These are phyloP conservation scores for Coniochaeta ligniaria DNA, from an alignment of 2,329 filamentous ascomycete species.

Conservation along the genomic window DNA sequence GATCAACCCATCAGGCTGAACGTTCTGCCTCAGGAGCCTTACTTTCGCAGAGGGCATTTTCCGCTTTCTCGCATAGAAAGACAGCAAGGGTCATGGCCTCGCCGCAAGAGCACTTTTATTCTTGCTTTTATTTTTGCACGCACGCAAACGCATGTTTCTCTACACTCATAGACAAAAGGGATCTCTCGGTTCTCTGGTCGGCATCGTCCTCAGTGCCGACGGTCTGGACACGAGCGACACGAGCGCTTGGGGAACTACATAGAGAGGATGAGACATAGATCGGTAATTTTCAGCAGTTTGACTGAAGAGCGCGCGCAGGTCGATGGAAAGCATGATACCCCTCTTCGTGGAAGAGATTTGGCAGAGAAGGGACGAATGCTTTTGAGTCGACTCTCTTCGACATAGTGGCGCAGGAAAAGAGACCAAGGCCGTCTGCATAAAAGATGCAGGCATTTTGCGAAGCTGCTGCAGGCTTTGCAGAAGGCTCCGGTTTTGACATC, in stretches of 20 bases:
- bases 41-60: conserved; percentile 26
- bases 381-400: conserved; percentile 11
- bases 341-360: conserved; percentile 13
- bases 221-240: conserved; percentile 11
- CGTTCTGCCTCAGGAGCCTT: conserved; percentile 20
- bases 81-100: conserved; percentile 27
- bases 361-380: conserved; percentile 12
- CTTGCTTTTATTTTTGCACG: conserved; percentile 15
- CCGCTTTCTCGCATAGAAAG: conserved; percentile 26
- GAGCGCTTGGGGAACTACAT: conserved; percentile 7
- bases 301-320: conserved; percentile 13
- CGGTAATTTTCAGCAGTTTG: conserved; percentile 18
- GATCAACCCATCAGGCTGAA: conserved; percentile 30
- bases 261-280: conserved; percentile 15
- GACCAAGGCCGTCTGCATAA: conserved; percentile 12
- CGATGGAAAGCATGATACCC: conserved; percentile 19
- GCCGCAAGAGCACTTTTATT: conserved; percentile 13
- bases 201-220: conserved; percentile 10
- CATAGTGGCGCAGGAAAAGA: conserved; percentile 12
- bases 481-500: conserved; percentile 9
- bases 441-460: conserved; percentile 2
- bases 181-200: conserved; percentile 50
- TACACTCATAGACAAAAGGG: conserved; percentile 56
- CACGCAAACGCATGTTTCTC: conserved; percentile 22
- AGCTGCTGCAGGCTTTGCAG: conserved; percentile 11